A percentile compares a stretch with the other conserved stretches of the same genome.
These are phyloP conservation scores for Metschnikowia corniflorae DNA, from an alignment of 805 yeast genomes.

Conservation along the genomic window DNA sequence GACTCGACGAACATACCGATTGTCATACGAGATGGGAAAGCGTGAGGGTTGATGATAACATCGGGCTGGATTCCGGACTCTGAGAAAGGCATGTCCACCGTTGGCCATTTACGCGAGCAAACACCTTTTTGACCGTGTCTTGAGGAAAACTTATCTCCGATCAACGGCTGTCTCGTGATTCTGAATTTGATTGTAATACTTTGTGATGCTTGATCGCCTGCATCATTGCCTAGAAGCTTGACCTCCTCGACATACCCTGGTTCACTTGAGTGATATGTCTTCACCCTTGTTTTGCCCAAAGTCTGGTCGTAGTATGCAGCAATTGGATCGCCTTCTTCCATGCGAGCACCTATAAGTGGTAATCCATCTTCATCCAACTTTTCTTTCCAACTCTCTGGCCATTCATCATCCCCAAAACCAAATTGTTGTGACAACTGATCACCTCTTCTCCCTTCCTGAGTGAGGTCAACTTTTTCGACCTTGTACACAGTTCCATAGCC, in stretches of 20 bases:
- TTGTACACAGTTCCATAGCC: slow-evolving; percentile 97
- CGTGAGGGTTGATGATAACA: slow-evolving; percentile 96
- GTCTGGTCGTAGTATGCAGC: slow-evolving; percentile 91
- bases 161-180: slow-evolving; percentile 85
- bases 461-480: slow-evolving; percentile 85
- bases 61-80: slow-evolving; percentile 97
- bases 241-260: slow-evolving; percentile 96
- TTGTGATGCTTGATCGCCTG: slow-evolving; percentile 74
- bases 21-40: slow-evolving; percentile 99
- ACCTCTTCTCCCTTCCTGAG: slow-evolving; percentile 75
- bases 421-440: slow-evolving; percentile 93
- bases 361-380: slow-evolving; percentile 89
- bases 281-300: slow-evolving; percentile 83
- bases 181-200: slow-evolving; percentile 83
- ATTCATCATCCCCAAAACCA: slow-evolving; percentile 89
- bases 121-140: slow-evolving; percentile 99
- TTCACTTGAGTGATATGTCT: slow-evolving; percentile 90
- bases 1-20: slow-evolving; percentile 99
- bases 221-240: slow-evolving; percentile 82
- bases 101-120: slow-evolving; percentile 97
- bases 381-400: slow-evolving; percentile 90
- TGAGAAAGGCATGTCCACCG: slow-evolving; percentile 93
- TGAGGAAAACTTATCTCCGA: slow-evolving; percentile 97
- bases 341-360: slow-evolving; percentile 82
- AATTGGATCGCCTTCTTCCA: slow-evolving; percentile 94